Evolutionary conservation across 768 basidiomycete genomes (phyloP).

Genomic region (Chalciporus pseudorubinellus): DNA sequence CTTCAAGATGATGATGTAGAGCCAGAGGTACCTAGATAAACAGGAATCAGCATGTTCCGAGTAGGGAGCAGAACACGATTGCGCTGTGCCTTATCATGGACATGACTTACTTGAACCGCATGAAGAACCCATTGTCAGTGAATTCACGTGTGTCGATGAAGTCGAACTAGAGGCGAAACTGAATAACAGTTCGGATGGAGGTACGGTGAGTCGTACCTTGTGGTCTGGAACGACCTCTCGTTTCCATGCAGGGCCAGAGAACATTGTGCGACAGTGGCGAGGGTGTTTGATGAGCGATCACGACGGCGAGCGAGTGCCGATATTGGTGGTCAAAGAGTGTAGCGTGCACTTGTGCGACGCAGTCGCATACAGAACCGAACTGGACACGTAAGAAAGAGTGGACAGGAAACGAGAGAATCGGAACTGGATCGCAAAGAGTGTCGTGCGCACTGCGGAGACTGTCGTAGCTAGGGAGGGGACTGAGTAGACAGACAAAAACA

Average conservation of each 20-base stretch:
- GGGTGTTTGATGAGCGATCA: constrained; percentile 15
- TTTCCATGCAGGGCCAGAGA: constrained; percentile 86
- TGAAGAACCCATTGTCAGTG: constrained; percentile 79
- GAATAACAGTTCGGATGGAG: background rate
- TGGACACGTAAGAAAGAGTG: constrained; percentile 22
- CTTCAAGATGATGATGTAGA: constrained; percentile 92
- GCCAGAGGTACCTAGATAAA: constrained; percentile 75
- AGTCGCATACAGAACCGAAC: constrained; percentile 32
- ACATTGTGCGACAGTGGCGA: constrained; percentile 19
- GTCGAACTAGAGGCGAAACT: constrained; percentile 68
- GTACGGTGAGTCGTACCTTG: constrained; percentile 59
- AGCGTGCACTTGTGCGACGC: constrained; percentile 29
- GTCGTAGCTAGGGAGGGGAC: constrained; percentile 14
- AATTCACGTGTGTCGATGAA: constrained; percentile 94
- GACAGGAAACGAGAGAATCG: constrained; percentile 22
- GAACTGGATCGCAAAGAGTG: constrained; percentile 1
- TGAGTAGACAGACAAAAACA: constrained; percentile 3
- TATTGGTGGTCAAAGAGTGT: constrained; percentile 26
- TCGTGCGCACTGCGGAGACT: constrained; percentile 14
- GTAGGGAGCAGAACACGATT: background rate
- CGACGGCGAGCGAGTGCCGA: constrained; percentile 24
- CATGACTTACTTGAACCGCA: constrained; percentile 74
- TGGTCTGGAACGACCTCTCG: constrained; percentile 96
- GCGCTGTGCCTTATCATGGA: background rate
- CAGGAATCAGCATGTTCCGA: background rate